A percentile compares a stretch with the other conserved stretches of the same genome.
Conservation (phyloP, 164 flowering plant genomes). For the Aristolochia californica region DNA sequence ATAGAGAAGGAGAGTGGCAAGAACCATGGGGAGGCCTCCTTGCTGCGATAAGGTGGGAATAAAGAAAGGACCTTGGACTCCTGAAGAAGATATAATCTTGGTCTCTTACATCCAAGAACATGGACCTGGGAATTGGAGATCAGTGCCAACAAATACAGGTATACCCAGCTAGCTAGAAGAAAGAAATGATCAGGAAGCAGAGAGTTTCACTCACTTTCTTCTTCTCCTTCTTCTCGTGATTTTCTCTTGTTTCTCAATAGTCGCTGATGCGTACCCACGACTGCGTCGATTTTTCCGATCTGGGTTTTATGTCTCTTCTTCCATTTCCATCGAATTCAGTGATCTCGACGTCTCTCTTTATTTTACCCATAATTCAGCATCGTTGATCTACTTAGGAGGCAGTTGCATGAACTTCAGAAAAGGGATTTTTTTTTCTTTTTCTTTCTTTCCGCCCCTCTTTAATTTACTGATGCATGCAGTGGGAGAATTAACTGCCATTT, state of each 20-base stretch:
- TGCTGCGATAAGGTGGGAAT: conserved; percentile 78
- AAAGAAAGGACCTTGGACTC: conserved; percentile 98
- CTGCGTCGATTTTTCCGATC: not conserved
- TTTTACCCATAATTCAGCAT: too few relatives aligned
- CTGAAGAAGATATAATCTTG: conserved; percentile 58
- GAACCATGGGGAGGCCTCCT: conserved; percentile 64
- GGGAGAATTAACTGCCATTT: too few relatives aligned
- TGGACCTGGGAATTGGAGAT: conserved; percentile 36
- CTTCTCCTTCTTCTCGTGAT: not conserved
- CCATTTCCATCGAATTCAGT: not conserved
- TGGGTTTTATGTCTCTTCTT: not conserved
- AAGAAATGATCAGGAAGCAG: too few relatives aligned
- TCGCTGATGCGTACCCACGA: not conserved
- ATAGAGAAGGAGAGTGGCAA: too few relatives aligned
- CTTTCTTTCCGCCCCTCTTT: too few relatives aligned
- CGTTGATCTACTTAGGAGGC: too few relatives aligned
- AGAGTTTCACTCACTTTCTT: too few relatives aligned
- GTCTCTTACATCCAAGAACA: conserved; percentile 73
- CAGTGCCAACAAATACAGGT: conserved; percentile 31
- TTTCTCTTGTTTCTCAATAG: too few relatives aligned
- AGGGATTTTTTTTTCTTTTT: not conserved
- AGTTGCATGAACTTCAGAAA: not conserved
- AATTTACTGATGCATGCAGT: too few relatives aligned
- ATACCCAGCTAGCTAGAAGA: too few relatives aligned
- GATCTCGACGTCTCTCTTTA: too few relatives aligned